A percentile compares a stretch with the other conserved stretches of the same genome.
Evolutionary conservation across 2,329 filamentous ascomycete genomes (phyloP).

Genomic region (Trichoderma breve): DNA sequence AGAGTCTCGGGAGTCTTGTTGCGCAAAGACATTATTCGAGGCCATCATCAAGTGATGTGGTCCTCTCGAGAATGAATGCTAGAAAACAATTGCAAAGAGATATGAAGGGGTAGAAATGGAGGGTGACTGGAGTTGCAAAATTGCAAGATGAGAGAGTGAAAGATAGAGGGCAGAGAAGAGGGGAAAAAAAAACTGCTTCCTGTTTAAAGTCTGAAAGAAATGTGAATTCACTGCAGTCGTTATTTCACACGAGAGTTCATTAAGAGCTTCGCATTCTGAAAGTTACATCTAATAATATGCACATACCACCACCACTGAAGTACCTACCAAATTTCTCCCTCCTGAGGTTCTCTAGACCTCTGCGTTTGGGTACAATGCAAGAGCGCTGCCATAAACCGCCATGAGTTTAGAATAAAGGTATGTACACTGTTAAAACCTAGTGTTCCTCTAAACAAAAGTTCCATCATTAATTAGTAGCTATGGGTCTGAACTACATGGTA

Average conservation of each 20-base stretch:
- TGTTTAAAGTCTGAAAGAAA: no score
- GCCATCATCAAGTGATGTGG: neutral
- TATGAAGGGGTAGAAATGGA: neutral
- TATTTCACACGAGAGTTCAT: neutral
- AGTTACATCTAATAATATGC: neutral
- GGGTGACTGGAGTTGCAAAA: neutral
- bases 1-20: neutral
- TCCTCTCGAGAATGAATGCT: neutral
- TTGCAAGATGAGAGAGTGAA: neutral
- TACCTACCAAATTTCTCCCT: neutral
- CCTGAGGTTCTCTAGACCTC: neutral
- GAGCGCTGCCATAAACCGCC: no score
- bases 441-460: no score
- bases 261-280: neutral
- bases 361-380: neutral
- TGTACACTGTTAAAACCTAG: no score
- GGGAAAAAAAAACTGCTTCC: neutral
- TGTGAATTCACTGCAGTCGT: no score
- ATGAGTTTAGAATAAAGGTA: no score
- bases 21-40: neutral
- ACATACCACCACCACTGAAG: neutral
- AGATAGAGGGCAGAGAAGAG: neutral
- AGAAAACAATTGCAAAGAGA: neutral
- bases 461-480: no score
- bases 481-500: no score